Percentiles rank a stretch among this genome's conserved stretches.
Evolutionary conservation across 768 basidiomycete genomes (phyloP).

Genomic region (Postia placenta): DNA sequence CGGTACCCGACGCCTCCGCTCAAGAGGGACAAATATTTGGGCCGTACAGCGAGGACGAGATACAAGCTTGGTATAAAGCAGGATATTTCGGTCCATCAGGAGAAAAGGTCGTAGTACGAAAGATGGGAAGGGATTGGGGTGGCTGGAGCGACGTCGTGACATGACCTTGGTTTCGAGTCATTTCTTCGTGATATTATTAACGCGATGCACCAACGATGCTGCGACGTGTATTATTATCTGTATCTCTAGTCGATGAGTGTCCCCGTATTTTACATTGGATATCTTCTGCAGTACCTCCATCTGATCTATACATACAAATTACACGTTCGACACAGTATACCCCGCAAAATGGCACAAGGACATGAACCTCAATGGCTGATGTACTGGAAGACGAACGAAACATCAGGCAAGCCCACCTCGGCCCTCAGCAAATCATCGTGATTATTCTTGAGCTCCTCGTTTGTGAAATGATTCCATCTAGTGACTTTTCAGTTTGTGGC

Average conservation of each 20-base stretch:
- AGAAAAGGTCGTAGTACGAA: constrained; percentile 72
- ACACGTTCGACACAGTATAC: too few relatives aligned
- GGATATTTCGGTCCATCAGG: constrained; percentile 75
- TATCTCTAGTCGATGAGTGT: constrained; percentile 15
- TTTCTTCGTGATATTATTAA: too few relatives aligned
- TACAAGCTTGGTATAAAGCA: constrained; percentile 75
- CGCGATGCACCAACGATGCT: not conserved
- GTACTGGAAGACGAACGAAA: constrained; percentile 96
- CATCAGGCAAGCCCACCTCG: constrained; percentile 75
- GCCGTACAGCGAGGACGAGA: constrained; percentile 75
- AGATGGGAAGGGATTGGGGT: constrained; percentile 65
- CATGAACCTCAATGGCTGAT: constrained; percentile 62
- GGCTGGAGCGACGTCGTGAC: constrained; percentile 62
- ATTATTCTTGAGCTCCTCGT: constrained; percentile 78
- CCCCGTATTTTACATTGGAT: not conserved
- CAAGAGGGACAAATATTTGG: constrained; percentile 57
- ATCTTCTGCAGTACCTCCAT: not conserved
- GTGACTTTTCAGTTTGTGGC: not conserved
- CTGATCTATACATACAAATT: constrained; percentile 1
- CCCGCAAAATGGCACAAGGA: not conserved
- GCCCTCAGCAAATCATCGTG: constrained; percentile 94
- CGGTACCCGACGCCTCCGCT: constrained; percentile 40
- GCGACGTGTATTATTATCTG: constrained; percentile 19
- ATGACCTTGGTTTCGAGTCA: too few relatives aligned
- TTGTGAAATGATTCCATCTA: constrained; percentile 98